phyloP scores from a whole-genome alignment of 768 basidiomycete species.

The Hygrophorus pudorinus region DNA sequence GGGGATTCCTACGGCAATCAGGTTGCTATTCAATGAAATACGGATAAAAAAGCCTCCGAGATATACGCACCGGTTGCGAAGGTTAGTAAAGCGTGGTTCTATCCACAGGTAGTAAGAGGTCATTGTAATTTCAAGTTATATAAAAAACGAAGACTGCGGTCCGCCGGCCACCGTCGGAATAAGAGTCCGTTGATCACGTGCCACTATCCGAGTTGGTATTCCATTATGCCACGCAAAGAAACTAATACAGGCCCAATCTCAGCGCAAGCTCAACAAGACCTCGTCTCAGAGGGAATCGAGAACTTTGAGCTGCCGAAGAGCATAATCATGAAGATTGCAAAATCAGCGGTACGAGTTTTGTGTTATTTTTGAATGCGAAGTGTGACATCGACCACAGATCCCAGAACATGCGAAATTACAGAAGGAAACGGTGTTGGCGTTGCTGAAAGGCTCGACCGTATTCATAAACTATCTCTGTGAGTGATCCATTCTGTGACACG shows the following conservation, averaged over 20 bases:
- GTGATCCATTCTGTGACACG: slow-evolving; percentile 16
- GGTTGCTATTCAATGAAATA: neutral
- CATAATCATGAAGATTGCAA: slow-evolving; percentile 76
- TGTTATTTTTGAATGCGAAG: neutral
- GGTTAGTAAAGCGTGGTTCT: too few species aligned
- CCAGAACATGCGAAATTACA: slow-evolving; percentile 81
- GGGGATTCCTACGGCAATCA: too few species aligned
- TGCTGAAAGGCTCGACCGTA: slow-evolving; percentile 84
- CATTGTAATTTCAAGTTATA: too few species aligned
- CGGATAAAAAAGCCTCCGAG: too few species aligned
- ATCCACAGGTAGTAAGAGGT: too few species aligned
- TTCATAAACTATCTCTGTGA: slow-evolving; percentile 91
- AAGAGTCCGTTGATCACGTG: too few species aligned
- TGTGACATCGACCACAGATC: slow-evolving; percentile 28
- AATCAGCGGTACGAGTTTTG: slow-evolving; percentile 53
- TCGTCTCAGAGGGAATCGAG: slow-evolving; percentile 77
- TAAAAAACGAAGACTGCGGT: too few species aligned
- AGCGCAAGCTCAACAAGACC: slow-evolving; percentile 72
- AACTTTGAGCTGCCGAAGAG: slow-evolving; percentile 83
- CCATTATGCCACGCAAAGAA: slow-evolving; percentile 67
- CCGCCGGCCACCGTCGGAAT: too few species aligned
- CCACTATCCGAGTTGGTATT: too few species aligned
- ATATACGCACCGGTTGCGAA: too few species aligned
- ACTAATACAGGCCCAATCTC: slow-evolving; percentile 40
- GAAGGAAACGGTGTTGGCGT: slow-evolving; percentile 79